Evolutionary conservation across 2,329 filamentous ascomycete genomes (phyloP).

Genomic region (Venturia asperata): DNA sequence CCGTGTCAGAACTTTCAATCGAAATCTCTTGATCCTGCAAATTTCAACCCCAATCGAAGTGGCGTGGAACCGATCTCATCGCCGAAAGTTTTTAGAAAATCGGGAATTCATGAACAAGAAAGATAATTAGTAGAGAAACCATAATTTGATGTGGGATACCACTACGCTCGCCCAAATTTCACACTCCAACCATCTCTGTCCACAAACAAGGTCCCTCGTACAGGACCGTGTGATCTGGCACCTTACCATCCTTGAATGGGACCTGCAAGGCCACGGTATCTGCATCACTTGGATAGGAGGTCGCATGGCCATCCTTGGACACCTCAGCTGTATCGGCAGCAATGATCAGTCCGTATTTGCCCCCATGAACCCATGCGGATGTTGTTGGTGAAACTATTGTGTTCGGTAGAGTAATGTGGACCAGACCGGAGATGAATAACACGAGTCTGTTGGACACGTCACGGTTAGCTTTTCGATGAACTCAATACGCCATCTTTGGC

Average conservation of each 20-base stretch:
- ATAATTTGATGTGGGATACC: too few relatives aligned
- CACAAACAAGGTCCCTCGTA: conserved; percentile 35
- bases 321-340: conserved; percentile 39
- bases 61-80: too few relatives aligned
- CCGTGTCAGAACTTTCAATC: too few relatives aligned
- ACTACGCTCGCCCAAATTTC: too few relatives aligned
- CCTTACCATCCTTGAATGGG: conserved; percentile 30
- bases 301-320: conserved; percentile 37
- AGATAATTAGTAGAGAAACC: too few relatives aligned
- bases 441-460: conserved; percentile 14
- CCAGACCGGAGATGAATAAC: conserved; percentile 18
- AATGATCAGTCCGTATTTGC: conserved; percentile 28
- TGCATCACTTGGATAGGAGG: conserved; percentile 35
- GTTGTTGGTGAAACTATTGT: conserved; percentile 12
- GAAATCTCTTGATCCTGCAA: too few relatives aligned
- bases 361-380: conserved; percentile 20
- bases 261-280: conserved; percentile 34
- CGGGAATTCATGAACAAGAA: too few relatives aligned
- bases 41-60: too few relatives aligned
- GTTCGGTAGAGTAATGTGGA: conserved; percentile 16
- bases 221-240: conserved; percentile 36
- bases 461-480: neutral
- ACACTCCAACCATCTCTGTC: conserved; percentile 18
- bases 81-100: too few relatives aligned
- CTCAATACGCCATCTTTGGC: too few relatives aligned